Evolutionary conservation across 805 yeast species (phyloP).

Genomic region (Yarrowia phangngaensis): DNA sequence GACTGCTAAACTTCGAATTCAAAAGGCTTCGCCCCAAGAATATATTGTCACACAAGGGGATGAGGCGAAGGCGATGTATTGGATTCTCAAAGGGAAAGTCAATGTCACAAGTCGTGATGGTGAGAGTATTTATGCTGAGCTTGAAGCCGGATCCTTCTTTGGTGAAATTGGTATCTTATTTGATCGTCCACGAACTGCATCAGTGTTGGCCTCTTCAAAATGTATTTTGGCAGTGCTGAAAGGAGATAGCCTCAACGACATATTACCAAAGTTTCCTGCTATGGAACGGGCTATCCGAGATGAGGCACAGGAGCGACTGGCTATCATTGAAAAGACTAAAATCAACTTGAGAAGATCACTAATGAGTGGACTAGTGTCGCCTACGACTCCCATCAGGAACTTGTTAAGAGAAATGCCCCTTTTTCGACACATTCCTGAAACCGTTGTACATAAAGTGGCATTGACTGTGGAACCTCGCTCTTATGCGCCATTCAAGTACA

Average conservation of each 20-base stretch:
- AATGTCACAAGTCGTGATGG: constrained; percentile 76
- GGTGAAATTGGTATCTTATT: constrained; percentile 77
- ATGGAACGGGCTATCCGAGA: constrained; percentile 68
- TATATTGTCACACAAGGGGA: constrained; percentile 69
- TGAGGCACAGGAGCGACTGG: constrained; percentile 73
- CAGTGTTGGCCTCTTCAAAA: constrained; percentile 65
- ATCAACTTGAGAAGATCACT: constrained; percentile 28
- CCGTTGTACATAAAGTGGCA: constrained; percentile 61
- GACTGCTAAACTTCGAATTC: constrained; percentile 53
- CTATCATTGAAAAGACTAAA: constrained; percentile 61
- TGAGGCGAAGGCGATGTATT: constrained; percentile 70
- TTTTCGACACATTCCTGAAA: constrained; percentile 54
- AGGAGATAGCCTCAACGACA: constrained; percentile 55
- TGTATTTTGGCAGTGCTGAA: constrained; percentile 68
- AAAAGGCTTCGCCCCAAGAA: constrained; percentile 64
- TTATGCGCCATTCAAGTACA: constrained; percentile 54
- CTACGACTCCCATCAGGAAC: constrained; percentile 44
- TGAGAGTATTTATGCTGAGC: constrained; percentile 67
- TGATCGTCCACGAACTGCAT: constrained; percentile 74
- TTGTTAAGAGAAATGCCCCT: constrained; percentile 57
- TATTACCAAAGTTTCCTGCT: constrained; percentile 58
- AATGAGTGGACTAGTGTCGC: constrained; percentile 9
- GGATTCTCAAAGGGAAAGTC: constrained; percentile 73
- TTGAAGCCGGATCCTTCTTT: constrained; percentile 64
- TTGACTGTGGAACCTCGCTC: constrained; percentile 56